phyloP scores from a whole-genome alignment of 2,329 filamentous ascomycete species.

The Phoma sp. region DNA sequence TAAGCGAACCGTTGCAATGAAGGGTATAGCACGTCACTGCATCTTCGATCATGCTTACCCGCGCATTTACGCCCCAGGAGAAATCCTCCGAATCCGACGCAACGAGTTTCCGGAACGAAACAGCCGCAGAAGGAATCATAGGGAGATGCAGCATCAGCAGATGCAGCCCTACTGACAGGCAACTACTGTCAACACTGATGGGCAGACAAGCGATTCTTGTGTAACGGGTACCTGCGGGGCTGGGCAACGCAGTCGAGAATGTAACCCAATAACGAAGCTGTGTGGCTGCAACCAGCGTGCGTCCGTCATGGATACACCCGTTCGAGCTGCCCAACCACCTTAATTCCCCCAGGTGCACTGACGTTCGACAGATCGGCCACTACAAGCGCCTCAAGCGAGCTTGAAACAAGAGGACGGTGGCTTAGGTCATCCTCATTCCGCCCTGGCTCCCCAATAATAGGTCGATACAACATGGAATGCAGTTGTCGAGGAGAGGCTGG shows the following conservation, averaged over 20 bases:
- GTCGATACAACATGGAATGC: constrained; percentile 39
- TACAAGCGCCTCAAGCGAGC: constrained; percentile 27
- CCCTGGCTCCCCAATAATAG: constrained; percentile 44
- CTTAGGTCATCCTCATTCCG: constrained; percentile 45
- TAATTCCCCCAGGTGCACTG: constrained; percentile 17
- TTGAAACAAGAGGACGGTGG: constrained; percentile 35
- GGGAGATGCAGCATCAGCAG: neutral
- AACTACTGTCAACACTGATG: constrained; percentile 13
- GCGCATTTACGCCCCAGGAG: no score
- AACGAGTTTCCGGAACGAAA: neutral
- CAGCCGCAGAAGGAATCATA: neutral
- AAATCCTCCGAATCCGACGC: neutral
- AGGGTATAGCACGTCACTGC: constrained; percentile 4
- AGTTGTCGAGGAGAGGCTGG: constrained; percentile 41
- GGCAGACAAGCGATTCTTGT: constrained; percentile 17
- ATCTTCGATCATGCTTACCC: neutral
- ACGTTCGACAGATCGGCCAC: constrained; percentile 23
- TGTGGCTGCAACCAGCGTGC: constrained; percentile 37
- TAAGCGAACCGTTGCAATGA: constrained; percentile 17
- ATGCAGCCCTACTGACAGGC: constrained; percentile 13
- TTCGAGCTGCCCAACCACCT: constrained; percentile 33
- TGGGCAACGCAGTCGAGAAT: constrained; percentile 23
- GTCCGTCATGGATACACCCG: constrained; percentile 24
- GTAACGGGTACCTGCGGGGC: constrained; percentile 24
- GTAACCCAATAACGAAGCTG: constrained; percentile 21